phyloP scores from a whole-genome alignment of 345 rosid genomes.

The Excoecaria cochinchinensis region DNA sequence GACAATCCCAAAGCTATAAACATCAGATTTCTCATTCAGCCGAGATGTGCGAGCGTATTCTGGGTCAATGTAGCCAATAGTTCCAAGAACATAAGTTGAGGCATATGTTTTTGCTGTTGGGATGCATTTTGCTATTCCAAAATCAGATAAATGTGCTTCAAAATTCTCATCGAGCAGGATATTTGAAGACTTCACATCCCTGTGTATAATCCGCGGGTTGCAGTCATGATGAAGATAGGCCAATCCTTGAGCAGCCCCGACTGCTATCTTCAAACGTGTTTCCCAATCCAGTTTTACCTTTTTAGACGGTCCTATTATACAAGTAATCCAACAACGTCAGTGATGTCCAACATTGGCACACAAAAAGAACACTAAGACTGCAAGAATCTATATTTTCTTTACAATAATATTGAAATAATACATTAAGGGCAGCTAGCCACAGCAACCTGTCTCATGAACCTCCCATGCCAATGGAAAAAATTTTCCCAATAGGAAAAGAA shows the following conservation, averaged over 20 bases:
- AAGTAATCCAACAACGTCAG: background rate
- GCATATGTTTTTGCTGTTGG: conserved; percentile 73
- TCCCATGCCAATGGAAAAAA: background rate
- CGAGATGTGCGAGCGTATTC: conserved; percentile 91
- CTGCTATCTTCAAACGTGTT: conserved; percentile 75
- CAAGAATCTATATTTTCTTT: no score
- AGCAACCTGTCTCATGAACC: no score
- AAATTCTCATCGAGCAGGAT: conserved; percentile 84
- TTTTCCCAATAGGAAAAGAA: background rate
- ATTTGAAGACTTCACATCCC: conserved; percentile 93
- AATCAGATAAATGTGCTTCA: conserved; percentile 83
- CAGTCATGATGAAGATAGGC: conserved; percentile 98
- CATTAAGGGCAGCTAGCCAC: no score
- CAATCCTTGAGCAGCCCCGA: conserved; percentile 95
- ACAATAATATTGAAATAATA: no score
- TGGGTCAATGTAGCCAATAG: conserved; percentile 95
- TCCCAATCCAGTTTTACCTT: conserved; percentile 98
- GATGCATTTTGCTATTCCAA: conserved; percentile 86
- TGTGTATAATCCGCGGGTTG: conserved; percentile 79
- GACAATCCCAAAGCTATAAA: conserved; percentile 93
- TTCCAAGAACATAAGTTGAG: conserved; percentile 82
- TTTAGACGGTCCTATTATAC: conserved; percentile 53
- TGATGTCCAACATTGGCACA: background rate
- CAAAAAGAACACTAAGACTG: no score
- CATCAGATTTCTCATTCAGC: conserved; percentile 85